Conservation (phyloP, 1,284 basidiomycete genomes). For the Phellinidium pouzarii region DNA sequence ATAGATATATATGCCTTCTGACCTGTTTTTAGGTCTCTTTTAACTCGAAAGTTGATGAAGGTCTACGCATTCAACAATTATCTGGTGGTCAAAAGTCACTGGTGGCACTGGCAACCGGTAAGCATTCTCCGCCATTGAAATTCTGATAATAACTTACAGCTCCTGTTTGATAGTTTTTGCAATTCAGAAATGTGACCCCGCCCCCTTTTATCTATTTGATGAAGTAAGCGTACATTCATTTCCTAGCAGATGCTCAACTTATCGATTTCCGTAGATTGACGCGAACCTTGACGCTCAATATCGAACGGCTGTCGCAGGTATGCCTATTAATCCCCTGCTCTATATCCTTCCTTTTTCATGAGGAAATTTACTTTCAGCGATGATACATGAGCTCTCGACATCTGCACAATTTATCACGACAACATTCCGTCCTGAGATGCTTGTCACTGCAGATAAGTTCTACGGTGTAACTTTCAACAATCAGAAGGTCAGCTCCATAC, state of each 20-base stretch:
- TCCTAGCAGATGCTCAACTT: no score
- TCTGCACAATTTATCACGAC: slow-evolving; percentile 98
- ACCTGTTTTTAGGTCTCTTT: slow-evolving; percentile 75
- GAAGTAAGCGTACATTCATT: slow-evolving; percentile 47
- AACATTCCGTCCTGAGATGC: slow-evolving; percentile 97
- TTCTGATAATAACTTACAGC: not conserved
- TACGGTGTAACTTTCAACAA: slow-evolving; percentile 99
- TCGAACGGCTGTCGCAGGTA: slow-evolving; percentile 91
- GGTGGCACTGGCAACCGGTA: slow-evolving; percentile 90
- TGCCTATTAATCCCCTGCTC: slow-evolving; percentile 25
- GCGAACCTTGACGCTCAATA: slow-evolving; percentile 98
- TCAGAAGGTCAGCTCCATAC: slow-evolving; percentile 88
- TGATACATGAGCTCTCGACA: slow-evolving; percentile 87
- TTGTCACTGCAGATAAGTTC: slow-evolving; percentile 91
- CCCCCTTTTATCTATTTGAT: slow-evolving; percentile 99
- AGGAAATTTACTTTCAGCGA: slow-evolving; percentile 43
- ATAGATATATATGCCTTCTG: slow-evolving; percentile 5
- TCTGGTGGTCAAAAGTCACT: slow-evolving; percentile 98
- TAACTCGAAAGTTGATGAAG: slow-evolving; percentile 96
- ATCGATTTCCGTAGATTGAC: slow-evolving; percentile 43
- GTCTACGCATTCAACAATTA: slow-evolving; percentile 91
- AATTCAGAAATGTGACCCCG: slow-evolving; percentile 98
- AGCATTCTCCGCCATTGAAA: slow-evolving; percentile 14
- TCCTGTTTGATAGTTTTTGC: slow-evolving; percentile 69
- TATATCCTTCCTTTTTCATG: not conserved